Evolutionary conservation across 2,329 filamentous ascomycete genomes (phyloP).

Genomic region (Ascochyta clinopodiicola): DNA sequence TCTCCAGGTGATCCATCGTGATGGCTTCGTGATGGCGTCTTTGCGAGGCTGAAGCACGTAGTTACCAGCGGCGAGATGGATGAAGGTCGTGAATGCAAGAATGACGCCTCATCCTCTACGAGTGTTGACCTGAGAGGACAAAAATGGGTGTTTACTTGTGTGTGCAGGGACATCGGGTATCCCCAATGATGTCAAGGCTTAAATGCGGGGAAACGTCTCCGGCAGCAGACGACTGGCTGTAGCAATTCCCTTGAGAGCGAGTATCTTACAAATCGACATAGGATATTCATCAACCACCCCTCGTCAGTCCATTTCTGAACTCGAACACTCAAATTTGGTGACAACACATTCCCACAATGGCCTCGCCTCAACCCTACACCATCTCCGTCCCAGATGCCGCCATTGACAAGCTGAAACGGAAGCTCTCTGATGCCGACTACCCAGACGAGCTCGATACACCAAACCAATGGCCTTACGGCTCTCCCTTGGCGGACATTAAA

Average conservation of each 20-base stretch:
- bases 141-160: background rate
- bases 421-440: conserved; percentile 61
- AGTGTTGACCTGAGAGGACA: background rate
- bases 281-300: too few relatives aligned
- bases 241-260: background rate
- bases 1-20: too few relatives aligned
- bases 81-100: too few relatives aligned
- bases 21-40: too few relatives aligned
- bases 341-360: conserved; percentile 9
- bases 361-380: conserved; percentile 30
- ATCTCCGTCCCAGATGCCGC: conserved; percentile 49
- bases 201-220: conserved; percentile 6
- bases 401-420: conserved; percentile 62
- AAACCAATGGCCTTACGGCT: conserved; percentile 64
- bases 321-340: background rate
- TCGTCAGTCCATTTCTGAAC: background rate
- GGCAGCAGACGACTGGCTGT: conserved; percentile 1
- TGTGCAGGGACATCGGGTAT: background rate
- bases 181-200: background rate
- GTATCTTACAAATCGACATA: conserved; percentile 4
- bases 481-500: conserved; percentile 66
- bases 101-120: too few relatives aligned
- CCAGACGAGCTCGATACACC: conserved; percentile 60
- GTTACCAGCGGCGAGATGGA: too few relatives aligned
- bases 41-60: too few relatives aligned